Percentiles rank a stretch among this genome's conserved stretches.
phyloP scores from a whole-genome alignment of 164 flowering plant species.

The Magnolia sinica region DNA sequence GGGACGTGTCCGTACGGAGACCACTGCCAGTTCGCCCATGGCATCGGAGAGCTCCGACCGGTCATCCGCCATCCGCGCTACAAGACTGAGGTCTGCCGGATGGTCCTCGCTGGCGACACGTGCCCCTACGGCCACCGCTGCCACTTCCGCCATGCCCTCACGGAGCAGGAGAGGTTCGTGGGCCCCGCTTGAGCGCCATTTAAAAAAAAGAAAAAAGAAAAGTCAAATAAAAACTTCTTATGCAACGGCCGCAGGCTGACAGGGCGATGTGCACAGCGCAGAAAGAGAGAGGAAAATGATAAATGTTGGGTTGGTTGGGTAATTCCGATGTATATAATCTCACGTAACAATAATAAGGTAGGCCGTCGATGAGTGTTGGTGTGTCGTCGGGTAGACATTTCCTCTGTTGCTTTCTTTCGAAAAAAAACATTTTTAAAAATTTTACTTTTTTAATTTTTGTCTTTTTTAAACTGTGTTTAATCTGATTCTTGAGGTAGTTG shows the following conservation, averaged over 20 bases:
- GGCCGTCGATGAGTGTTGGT: neutral
- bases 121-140: constrained; percentile 97
- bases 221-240: no score
- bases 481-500: neutral
- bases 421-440: neutral
- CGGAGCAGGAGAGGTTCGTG: constrained; percentile 58
- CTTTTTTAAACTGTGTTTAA: neutral
- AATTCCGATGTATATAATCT: constrained; percentile 3
- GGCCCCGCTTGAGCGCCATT: constrained; percentile 9
- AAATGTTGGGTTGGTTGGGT: neutral
- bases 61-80: constrained; percentile 94
- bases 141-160: constrained; percentile 85
- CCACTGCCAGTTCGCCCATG: constrained; percentile 90
- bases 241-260: no score
- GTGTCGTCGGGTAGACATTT: neutral
- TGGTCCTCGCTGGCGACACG: constrained; percentile 69
- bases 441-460: neutral
- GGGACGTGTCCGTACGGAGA: constrained; percentile 79
- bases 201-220: no score
- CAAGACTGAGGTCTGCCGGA: constrained; percentile 92
- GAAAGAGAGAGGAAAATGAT: neutral
- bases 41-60: constrained; percentile 83
- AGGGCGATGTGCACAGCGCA: neutral
- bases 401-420: neutral
- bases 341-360: neutral